A percentile compares a stretch with the other conserved stretches of the same genome.
Conservation (phyloP, 768 basidiomycete species). For the Psilocybe subaeruginosa region DNA sequence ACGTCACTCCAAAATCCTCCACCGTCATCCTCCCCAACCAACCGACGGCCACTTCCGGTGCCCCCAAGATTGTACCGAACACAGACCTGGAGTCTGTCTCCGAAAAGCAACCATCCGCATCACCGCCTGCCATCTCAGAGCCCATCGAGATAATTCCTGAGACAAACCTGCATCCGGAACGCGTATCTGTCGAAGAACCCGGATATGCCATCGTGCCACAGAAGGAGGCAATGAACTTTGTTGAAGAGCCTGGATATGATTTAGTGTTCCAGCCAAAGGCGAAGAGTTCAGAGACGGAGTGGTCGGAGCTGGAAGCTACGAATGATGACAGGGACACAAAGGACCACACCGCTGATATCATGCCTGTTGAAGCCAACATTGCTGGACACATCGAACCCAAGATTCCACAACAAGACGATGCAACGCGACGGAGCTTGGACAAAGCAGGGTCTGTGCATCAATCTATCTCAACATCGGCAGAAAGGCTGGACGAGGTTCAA, state of each 20-base stretch:
- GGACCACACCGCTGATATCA: background rate
- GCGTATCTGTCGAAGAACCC: conserved; percentile 11
- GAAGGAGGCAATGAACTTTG: background rate
- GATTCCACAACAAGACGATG: background rate
- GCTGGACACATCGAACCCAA: background rate
- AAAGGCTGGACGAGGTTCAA: conserved; percentile 9
- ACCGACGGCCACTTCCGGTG: background rate
- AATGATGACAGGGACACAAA: background rate
- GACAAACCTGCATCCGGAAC: background rate
- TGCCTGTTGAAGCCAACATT: background rate
- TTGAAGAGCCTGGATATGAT: background rate
- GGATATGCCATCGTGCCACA: conserved; percentile 13
- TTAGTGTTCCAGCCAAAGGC: conserved; percentile 4
- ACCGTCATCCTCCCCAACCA: background rate
- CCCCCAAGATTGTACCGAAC: conserved; percentile 1
- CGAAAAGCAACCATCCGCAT: background rate
- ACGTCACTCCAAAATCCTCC: conserved; percentile 1
- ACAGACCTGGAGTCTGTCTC: conserved; percentile 3
- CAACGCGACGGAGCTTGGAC: background rate
- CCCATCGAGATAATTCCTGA: background rate
- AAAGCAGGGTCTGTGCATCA: background rate
- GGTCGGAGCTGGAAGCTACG: conserved; percentile 14
- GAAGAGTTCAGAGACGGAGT: conserved; percentile 15
- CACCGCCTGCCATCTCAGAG: background rate
- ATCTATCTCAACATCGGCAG: background rate